Evolutionary conservation across 2,329 filamentous ascomycete species (phyloP).

Genomic region (Claviceps cyperi): DNA sequence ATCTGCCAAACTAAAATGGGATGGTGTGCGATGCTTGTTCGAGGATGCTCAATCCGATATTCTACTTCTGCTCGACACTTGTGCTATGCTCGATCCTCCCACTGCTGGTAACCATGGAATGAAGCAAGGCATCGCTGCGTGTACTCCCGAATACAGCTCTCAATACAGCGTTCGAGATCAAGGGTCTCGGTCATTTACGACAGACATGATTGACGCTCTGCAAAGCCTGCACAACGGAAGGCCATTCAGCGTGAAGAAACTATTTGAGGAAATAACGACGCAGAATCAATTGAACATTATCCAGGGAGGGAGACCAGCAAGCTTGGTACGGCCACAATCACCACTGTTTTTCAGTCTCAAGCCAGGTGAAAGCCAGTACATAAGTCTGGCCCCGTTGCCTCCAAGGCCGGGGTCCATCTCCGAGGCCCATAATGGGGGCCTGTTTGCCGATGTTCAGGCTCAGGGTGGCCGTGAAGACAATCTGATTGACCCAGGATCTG

Average conservation of each 20-base stretch:
- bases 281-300: slow-evolving; percentile 30
- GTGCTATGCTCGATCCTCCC: slow-evolving; percentile 36
- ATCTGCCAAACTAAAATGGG: slow-evolving; percentile 48
- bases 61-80: slow-evolving; percentile 47
- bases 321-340: slow-evolving; percentile 26
- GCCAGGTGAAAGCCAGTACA: slow-evolving; percentile 34
- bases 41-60: slow-evolving; percentile 51
- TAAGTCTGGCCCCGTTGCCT: slow-evolving; percentile 37
- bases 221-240: slow-evolving; percentile 35
- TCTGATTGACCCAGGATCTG: slow-evolving; percentile 31
- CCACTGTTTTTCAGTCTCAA: slow-evolving; percentile 43
- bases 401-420: slow-evolving; percentile 15
- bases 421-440: slow-evolving; percentile 15
- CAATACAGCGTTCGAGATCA: slow-evolving; percentile 30
- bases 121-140: slow-evolving; percentile 51
- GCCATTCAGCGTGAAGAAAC: slow-evolving; percentile 40
- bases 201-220: slow-evolving; percentile 40
- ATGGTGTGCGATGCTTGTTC: slow-evolving; percentile 45
- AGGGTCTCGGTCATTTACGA: slow-evolving; percentile 42
- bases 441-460: slow-evolving; percentile 11
- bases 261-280: slow-evolving; percentile 40
- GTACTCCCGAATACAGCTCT: slow-evolving; percentile 32
- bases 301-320: slow-evolving; percentile 28
- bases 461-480: slow-evolving; percentile 20
- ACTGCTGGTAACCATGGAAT: slow-evolving; percentile 37